Evolutionary conservation across 2,329 filamentous ascomycete species (phyloP), one percentile per base, ranked within the genome.

Genomic region (Phialemoniopsis sp.): DNA sequence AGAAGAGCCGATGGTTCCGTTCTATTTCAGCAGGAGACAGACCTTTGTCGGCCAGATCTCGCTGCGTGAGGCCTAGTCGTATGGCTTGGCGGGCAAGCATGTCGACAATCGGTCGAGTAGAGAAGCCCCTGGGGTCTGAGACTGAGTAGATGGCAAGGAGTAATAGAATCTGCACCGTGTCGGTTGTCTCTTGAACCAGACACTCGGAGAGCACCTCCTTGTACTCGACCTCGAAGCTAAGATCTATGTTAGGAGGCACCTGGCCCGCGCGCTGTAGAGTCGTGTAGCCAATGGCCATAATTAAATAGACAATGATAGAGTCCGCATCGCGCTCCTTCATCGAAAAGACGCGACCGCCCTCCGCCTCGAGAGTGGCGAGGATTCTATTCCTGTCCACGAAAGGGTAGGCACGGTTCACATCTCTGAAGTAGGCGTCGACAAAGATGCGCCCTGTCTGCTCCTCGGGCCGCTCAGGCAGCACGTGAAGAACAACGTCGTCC

Each of bases 211-310:
- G 58, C 38, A 70, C 64, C 21, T 62, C 60, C 12, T 56, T 50
- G 38, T 66, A 68, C 6, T 56, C 56, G 16, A 66, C 56, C 19
- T 63, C 53, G 34, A 67, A 66, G 26, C 49, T 55, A 8, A 50
- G 50, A 1, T 50, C 51, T 1, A 47, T 45, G 45, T 59, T 58
- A 13, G 52, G 48, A 3, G 64, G 57, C 2, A 67, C 54, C 40
- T 68, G 61, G 1, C 66, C 66, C 2, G 64, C 66, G 2, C 67
- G 54, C 42, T 67, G 59, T 14, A 70, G 47, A 0, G 66, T 70
- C 0, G 65, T 68, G 37, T 62, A 66, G 0, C 67, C 67, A 29
- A 71, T 68, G 17, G 67, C 66, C 62, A 70, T 68, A 45, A 70
- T 56, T 5, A 70, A 59, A 42, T 66, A 66, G 4, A 68, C 45